These are phyloP conservation scores for Croton setiger DNA, from an alignment of 441 rosid genomes.

Conservation along the genomic window DNA sequence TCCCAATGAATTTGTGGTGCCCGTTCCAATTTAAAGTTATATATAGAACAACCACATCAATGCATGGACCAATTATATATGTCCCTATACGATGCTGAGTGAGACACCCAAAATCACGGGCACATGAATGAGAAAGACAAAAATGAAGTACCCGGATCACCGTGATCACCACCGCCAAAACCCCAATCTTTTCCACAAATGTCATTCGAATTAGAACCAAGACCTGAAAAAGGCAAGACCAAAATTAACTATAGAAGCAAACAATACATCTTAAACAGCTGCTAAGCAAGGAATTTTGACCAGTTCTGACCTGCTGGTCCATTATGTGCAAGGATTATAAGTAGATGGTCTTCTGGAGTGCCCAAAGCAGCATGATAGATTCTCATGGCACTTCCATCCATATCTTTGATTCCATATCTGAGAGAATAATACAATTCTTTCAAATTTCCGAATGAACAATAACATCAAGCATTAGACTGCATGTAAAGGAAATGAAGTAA, in stretches of 20 bases:
- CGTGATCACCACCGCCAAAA: constrained; percentile 72
- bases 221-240: constrained; percentile 46
- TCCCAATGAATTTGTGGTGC: neutral
- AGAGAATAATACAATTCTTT: constrained; percentile 15
- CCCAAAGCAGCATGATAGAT: constrained; percentile 53
- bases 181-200: constrained; percentile 88
- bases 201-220: constrained; percentile 67
- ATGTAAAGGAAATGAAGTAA: neutral
- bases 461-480: neutral
- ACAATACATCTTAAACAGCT: constrained; percentile 12
- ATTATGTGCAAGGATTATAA: constrained; percentile 80
- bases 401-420: constrained; percentile 74
- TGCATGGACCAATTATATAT: constrained; percentile 13
- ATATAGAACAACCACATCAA: constrained; percentile 11
- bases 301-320: constrained; percentile 69
- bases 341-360: constrained; percentile 69
- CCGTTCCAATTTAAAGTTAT: constrained; percentile 4
- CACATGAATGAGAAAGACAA: constrained; percentile 12
- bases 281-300: constrained; percentile 16
- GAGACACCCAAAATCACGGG: constrained; percentile 3
- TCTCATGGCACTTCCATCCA: constrained; percentile 61
- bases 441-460: constrained; percentile 11
- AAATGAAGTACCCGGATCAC: constrained; percentile 68
- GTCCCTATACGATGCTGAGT: neutral
- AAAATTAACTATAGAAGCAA: constrained; percentile 7